phyloP scores from a whole-genome alignment of 2,329 filamentous ascomycete species.

The Fusarium lateritium region DNA sequence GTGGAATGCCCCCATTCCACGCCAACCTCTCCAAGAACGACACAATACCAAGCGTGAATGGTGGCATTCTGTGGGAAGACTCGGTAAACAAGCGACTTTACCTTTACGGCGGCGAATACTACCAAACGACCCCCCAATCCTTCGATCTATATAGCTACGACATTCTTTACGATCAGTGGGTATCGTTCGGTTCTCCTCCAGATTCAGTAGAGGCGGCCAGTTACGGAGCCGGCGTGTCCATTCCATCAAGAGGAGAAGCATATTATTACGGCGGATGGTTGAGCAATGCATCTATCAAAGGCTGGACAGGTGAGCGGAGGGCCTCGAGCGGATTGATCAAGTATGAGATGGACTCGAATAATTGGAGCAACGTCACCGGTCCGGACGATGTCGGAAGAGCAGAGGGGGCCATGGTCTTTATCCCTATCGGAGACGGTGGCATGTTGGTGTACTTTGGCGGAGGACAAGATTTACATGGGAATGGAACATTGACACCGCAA shows the following conservation, averaged over 20 bases:
- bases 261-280: slow-evolving; percentile 18
- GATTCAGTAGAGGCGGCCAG: background rate
- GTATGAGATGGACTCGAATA: slow-evolving; percentile 12
- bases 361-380: background rate
- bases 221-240: slow-evolving; percentile 11
- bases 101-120: slow-evolving; percentile 11
- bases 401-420: background rate
- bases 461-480: background rate
- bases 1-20: slow-evolving; percentile 4
- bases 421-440: slow-evolving; percentile 1
- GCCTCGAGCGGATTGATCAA: slow-evolving; percentile 13
- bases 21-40: slow-evolving; percentile 9
- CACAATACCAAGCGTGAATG: slow-evolving; percentile 12
- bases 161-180: slow-evolving; percentile 14
- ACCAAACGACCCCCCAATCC: background rate
- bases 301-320: background rate
- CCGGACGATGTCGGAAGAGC: slow-evolving; percentile 4
- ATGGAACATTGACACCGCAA: slow-evolving; percentile 1
- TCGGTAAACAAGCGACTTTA: slow-evolving; percentile 15
- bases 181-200: background rate
- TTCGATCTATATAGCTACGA: slow-evolving; percentile 19
- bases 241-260: slow-evolving; percentile 9
- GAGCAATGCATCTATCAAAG: background rate
- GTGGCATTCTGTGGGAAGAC: slow-evolving; percentile 20
- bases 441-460: slow-evolving; percentile 20